A percentile compares a stretch with the other conserved stretches of the same genome.
Conservation (phyloP, 164 flowering plant genomes). For the Berberis thunbergii region DNA sequence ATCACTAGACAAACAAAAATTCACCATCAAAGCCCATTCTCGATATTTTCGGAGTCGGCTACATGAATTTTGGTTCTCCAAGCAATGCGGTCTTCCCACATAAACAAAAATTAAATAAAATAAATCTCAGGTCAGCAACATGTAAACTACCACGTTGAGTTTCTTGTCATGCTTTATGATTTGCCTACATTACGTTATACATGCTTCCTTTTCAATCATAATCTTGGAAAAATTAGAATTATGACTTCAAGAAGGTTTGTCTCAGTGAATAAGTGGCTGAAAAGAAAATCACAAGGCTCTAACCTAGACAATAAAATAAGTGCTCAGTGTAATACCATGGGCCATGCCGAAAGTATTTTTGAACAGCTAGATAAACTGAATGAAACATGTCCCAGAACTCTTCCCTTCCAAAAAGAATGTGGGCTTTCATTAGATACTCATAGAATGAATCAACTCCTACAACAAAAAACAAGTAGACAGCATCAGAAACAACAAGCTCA, state of each 20-base stretch:
- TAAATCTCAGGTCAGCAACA: too few species aligned
- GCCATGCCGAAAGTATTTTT: conserved; percentile 93
- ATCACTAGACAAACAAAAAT: too few species aligned
- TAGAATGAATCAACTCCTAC: conserved; percentile 98
- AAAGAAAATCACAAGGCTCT: not conserved
- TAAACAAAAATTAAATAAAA: too few species aligned
- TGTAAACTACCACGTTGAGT: too few species aligned
- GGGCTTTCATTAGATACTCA: conserved; percentile 87
- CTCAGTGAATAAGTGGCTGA: not conserved
- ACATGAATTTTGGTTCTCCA: too few species aligned
- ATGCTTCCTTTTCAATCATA: not conserved
- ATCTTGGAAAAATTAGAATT: not conserved
- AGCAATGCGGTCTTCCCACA: too few species aligned
- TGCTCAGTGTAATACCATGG: conserved; percentile 53
- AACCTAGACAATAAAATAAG: conserved; percentile 7
- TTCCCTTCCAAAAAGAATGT: conserved; percentile 89
- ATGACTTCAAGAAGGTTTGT: not conserved
- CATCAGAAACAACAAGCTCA: conserved; percentile 14
- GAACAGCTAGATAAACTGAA: conserved; percentile 86
- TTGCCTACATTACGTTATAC: too few species aligned
- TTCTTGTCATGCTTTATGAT: too few species aligned
- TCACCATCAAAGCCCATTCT: too few species aligned
- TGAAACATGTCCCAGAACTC: conserved; percentile 98
- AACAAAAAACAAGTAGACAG: conserved; percentile 12
- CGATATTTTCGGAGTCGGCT: too few species aligned